phyloP scores from a whole-genome alignment of 2,329 filamentous ascomycete species.

The Periconia sp. region DNA sequence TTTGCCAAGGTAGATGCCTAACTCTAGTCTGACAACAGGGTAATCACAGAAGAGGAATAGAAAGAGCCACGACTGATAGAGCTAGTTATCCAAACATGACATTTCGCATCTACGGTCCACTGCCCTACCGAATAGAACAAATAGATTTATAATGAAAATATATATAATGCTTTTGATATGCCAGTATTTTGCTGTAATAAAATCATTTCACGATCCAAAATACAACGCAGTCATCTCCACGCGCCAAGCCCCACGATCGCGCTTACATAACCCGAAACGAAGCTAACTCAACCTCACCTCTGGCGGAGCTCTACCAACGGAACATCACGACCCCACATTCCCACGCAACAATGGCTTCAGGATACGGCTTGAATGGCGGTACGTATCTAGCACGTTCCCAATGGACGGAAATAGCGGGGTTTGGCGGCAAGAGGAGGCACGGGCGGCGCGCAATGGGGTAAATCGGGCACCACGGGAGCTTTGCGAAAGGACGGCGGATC shows the following conservation, averaged over 20 bases:
- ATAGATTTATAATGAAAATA: too few relatives aligned
- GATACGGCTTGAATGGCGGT: constrained; percentile 82
- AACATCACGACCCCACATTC: constrained; percentile 25
- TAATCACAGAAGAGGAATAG: too few relatives aligned
- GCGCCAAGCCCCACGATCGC: neutral
- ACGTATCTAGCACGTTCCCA: constrained; percentile 39
- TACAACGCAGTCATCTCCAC: neutral
- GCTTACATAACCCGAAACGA: neutral
- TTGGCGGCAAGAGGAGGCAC: constrained; percentile 8
- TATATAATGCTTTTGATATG: too few relatives aligned
- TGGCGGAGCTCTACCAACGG: constrained; percentile 12
- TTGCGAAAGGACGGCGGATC: constrained; percentile 2
- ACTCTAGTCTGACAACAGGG: too few relatives aligned
- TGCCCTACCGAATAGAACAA: too few relatives aligned
- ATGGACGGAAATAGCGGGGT: constrained; percentile 3
- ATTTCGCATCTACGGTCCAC: too few relatives aligned
- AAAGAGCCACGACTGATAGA: too few relatives aligned
- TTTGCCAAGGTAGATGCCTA: too few relatives aligned
- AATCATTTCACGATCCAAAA: too few relatives aligned
- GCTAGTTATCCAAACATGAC: too few relatives aligned
- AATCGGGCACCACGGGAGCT: neutral
- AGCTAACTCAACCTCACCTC: constrained; percentile 17
- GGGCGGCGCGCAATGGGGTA: constrained; percentile 13
- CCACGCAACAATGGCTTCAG: constrained; percentile 69
- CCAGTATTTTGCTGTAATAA: too few relatives aligned